Evolutionary conservation across 2,329 filamentous ascomycete species (phyloP).

Genomic region (Neofusicoccum cordaticola): DNA sequence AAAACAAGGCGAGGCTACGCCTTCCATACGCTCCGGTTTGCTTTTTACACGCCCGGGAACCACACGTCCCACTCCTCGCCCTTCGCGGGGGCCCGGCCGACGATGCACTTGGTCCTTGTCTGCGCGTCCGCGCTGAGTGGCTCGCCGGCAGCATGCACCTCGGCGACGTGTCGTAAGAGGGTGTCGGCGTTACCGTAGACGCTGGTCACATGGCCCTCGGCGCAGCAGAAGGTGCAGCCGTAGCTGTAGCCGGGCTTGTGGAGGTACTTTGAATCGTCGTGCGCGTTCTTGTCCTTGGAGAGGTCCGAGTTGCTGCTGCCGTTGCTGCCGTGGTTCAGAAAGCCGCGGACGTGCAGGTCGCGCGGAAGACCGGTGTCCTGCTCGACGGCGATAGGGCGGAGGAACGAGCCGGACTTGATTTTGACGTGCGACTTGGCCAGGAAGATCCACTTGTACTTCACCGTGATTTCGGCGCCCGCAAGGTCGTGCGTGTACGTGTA

Average conservation of each 20-base stretch:
- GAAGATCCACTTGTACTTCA: conserved; percentile 38
- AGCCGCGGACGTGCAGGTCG: not conserved
- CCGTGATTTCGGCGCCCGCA: not conserved
- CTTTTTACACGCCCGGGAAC: not conserved
- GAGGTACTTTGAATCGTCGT: not conserved
- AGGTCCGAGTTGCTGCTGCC: conserved; percentile 12
- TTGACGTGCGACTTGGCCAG: conserved; percentile 37
- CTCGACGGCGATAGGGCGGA: not conserved
- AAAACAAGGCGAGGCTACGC: not conserved
- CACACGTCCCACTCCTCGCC: conserved; percentile 37
- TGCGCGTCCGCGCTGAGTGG: conserved; percentile 27
- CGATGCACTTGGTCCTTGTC: conserved; percentile 32
- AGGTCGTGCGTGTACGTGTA: conserved; percentile 16
- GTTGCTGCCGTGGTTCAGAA: conserved; percentile 20
- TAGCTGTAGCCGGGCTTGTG: conserved; percentile 21
- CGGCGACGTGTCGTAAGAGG: conserved; percentile 38
- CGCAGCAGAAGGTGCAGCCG: conserved; percentile 36
- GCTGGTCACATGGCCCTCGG: conserved; percentile 30
- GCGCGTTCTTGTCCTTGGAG: not conserved
- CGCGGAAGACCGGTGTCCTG: not conserved
- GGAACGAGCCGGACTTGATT: conserved; percentile 18
- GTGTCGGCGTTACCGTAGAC: conserved; percentile 39
- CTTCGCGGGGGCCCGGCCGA: conserved; percentile 32
- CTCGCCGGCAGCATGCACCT: conserved; percentile 32
- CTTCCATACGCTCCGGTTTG: too few species aligned